Evolutionary conservation across 2,329 filamentous ascomycete genomes (phyloP).

Genomic region (Paecilomyces sp.): DNA sequence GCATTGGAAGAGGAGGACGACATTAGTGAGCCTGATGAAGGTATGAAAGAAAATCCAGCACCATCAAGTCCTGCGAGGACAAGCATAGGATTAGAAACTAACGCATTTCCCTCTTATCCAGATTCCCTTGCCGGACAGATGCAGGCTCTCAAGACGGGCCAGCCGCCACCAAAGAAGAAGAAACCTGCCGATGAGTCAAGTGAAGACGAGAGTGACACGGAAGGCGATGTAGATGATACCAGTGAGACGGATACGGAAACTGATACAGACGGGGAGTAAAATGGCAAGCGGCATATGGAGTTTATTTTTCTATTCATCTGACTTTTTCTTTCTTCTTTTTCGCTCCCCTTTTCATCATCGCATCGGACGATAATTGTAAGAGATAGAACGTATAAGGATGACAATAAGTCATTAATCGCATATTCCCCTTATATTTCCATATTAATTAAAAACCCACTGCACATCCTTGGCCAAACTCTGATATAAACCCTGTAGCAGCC

Average conservation of each 20-base stretch:
- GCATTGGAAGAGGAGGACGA: conserved; percentile 81
- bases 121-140: conserved; percentile 88
- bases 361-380: not conserved
- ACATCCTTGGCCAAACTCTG: no score
- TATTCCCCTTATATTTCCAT: not conserved
- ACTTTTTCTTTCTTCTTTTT: not conserved
- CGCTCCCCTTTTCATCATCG: not conserved
- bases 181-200: conserved; percentile 53
- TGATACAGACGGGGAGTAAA: conserved; percentile 64
- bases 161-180: conserved; percentile 46
- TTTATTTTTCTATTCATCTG: conserved; percentile 1
- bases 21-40: conserved; percentile 96
- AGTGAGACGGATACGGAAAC: conserved; percentile 64
- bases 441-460: no score
- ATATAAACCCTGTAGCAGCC: no score
- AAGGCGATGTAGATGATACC: conserved; percentile 53
- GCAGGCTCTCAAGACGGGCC: conserved; percentile 71
- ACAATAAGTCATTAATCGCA: not conserved
- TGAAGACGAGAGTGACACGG: conserved; percentile 56
- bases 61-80: not conserved
- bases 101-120: conserved; percentile 28
- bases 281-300: not conserved
- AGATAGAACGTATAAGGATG: not conserved
- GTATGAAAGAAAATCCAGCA: conserved; percentile 48
- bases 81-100: not conserved